A percentile compares a stretch with the other conserved stretches of the same genome.
Conservation (phyloP, 2,329 filamentous ascomycete species). For the Epicoccum nigrum region DNA sequence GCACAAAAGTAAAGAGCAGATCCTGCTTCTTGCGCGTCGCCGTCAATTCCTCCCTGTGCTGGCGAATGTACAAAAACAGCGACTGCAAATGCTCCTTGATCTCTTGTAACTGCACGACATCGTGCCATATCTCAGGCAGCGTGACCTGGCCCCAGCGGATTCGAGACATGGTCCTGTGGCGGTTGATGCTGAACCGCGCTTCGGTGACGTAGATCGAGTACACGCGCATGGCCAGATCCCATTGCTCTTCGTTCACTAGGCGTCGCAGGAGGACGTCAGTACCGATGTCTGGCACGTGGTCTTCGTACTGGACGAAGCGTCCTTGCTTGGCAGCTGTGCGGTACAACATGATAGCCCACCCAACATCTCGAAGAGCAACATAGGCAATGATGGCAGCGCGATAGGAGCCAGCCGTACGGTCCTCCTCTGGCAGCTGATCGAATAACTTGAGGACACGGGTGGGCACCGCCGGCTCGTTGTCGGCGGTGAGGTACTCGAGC, state of each 20-base stretch:
- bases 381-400: slow-evolving; percentile 53
- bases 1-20: slow-evolving; percentile 25
- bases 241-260: slow-evolving; percentile 41
- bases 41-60: slow-evolving; percentile 32
- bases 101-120: slow-evolving; percentile 30
- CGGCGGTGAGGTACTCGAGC: slow-evolving; percentile 37
- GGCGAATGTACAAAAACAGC: slow-evolving; percentile 34
- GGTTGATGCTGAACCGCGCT: slow-evolving; percentile 5
- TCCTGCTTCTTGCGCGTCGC: slow-evolving; percentile 15
- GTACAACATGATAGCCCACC: slow-evolving; percentile 50
- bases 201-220: slow-evolving; percentile 22
- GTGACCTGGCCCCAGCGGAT: slow-evolving; percentile 10
- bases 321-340: background rate
- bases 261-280: slow-evolving; percentile 39
- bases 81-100: slow-evolving; percentile 33
- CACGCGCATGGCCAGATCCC: slow-evolving; percentile 43
- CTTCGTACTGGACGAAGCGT: slow-evolving; percentile 7
- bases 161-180: slow-evolving; percentile 2
- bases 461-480: slow-evolving; percentile 43
- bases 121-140: slow-evolving; percentile 33
- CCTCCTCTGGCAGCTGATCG: slow-evolving; percentile 43
- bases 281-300: slow-evolving; percentile 26
- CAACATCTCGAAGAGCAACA: slow-evolving; percentile 49
- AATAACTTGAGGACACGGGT: slow-evolving; percentile 56
- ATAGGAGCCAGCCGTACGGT: slow-evolving; percentile 54